Conservation (phyloP, 2,329 filamentous ascomycete species). For the Cladobotryum protrusum region DNA sequence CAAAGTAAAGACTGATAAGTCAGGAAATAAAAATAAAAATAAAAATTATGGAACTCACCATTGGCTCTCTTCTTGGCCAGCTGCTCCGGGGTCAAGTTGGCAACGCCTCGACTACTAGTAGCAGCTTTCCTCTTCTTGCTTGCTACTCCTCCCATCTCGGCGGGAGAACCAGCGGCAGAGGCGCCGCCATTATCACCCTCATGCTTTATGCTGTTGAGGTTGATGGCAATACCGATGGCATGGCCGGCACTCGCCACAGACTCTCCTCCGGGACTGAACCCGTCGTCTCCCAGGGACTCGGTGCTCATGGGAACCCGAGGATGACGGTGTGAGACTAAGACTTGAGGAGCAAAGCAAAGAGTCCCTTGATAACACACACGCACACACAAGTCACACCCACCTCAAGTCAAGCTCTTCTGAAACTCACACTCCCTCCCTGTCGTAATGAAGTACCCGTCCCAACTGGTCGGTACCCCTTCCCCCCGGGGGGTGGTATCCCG, state of each 20-base stretch:
- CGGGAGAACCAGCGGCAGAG: not conserved
- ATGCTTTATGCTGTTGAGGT: conserved; percentile 1
- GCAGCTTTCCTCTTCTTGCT: conserved; percentile 39
- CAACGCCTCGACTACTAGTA: conserved; percentile 44
- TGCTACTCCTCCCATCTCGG: conserved; percentile 1
- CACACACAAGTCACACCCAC: no score
- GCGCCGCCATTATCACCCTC: conserved; percentile 1
- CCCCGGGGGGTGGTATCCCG: no score
- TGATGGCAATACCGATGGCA: not conserved
- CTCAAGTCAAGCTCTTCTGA: no score
- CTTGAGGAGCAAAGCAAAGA: not conserved
- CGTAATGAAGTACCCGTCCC: no score
- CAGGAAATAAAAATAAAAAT: not conserved
- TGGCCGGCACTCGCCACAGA: conserved; percentile 2
- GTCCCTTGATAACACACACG: no score
- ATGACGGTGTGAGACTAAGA: not conserved
- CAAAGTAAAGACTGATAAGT: not conserved
- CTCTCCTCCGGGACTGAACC: conserved; percentile 9
- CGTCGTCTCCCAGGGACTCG: conserved; percentile 3
- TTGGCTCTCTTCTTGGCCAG: conserved; percentile 60
- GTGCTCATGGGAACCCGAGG: conserved; percentile 3
- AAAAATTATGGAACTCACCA: conserved; percentile 33
- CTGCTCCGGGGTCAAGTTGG: conserved; percentile 67
- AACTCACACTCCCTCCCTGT: no score
- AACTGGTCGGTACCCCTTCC: no score